Base-by-base conservation (phyloP, 1,139 yeast species). In the Suhomyces terraborum region DNA sequence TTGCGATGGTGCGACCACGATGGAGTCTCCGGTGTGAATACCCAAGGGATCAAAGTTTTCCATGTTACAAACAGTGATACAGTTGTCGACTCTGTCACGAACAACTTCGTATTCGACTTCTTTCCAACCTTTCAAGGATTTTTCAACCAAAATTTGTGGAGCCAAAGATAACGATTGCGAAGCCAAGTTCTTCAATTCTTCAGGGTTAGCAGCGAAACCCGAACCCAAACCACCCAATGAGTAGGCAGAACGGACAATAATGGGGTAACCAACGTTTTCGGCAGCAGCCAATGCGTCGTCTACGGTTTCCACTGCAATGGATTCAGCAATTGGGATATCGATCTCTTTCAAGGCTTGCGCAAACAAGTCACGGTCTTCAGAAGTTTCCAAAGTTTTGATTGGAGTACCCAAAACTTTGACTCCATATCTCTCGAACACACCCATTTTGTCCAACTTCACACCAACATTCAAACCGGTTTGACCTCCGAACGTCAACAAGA, bases 11-110 rank as follows among this genome's bases (percentile, higher is more conserved):
- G 98, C 98, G 59, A 93, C 97, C 41, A 93, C 98, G 59, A 93
- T 93, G 34, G 98, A 93, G 66, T 93, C 98, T 73, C 98, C 98
- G 46, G 98, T 93, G 69, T 93, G 98, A 55, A 94, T 84, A 56
- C 98, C 98, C 58, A 93, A 79, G 34, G 98, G 98, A 67, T 93
- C 98, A 56, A 93, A 93, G 72, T 93, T 93, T 72, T 93, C 98
- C 98, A 93, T 93, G 69, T 93, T 93, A 77, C 98, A 93, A 38
- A 93, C 98, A 35, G 98, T 93, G 61, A 93, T 93, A 79, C 98
- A 93, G 77, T 93, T 93, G 53, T 85, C 96, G 47, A 85, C 91
- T 57, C 95, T 80, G 67, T 93, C 98, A 67, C 98, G 88, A 44
- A 93, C 98, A 53, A 93, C 98, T 72, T 93, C 98, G 67, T 93